Conservation (phyloP, 2,329 filamentous ascomycete species). For the Neofusicoccum sp. region DNA sequence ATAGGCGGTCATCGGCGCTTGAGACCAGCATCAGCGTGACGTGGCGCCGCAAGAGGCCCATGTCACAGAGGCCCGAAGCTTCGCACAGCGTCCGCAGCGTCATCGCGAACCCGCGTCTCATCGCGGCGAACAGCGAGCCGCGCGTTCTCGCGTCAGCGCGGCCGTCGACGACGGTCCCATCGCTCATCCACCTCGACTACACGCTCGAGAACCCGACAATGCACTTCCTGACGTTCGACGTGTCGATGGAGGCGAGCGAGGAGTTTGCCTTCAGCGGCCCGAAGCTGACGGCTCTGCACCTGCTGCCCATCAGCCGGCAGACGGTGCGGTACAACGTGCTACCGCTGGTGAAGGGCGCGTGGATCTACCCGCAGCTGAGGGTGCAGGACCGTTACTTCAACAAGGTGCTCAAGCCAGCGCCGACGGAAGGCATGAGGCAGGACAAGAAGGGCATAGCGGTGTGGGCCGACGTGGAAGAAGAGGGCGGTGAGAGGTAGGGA, state of each 20-base stretch:
- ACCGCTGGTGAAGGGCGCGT: conserved; percentile 61
- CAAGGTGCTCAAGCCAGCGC: conserved; percentile 78
- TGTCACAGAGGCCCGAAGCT: conserved; percentile 27
- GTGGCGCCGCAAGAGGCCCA: conserved; percentile 64
- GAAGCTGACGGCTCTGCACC: conserved; percentile 75
- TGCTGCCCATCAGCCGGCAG: conserved; percentile 78
- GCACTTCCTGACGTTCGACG: conserved; percentile 90
- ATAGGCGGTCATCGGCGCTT: conserved; percentile 71
- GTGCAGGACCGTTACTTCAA: conserved; percentile 92
- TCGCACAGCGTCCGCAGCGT: conserved; percentile 43
- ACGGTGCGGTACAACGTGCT: conserved; percentile 72
- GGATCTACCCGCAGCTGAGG: conserved; percentile 70
- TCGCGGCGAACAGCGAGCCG: conserved; percentile 79
- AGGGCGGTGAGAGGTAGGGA: conserved; percentile 22
- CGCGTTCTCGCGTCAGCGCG: conserved; percentile 65
- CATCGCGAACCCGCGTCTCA: conserved; percentile 75
- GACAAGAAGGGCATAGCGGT: conserved; percentile 53
- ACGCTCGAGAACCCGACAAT: conserved; percentile 91
- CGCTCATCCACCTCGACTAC: conserved; percentile 51
- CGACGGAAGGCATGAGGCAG: conserved; percentile 64
- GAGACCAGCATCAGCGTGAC: conserved; percentile 72
- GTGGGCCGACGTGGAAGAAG: conserved; percentile 27
- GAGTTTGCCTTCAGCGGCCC: conserved; percentile 90
- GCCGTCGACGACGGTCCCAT: conserved; percentile 30
- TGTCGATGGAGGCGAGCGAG: conserved; percentile 89